Percentiles rank a stretch among this genome's conserved stretches.
These are phyloP conservation scores for Dovyalis caffra DNA, from an alignment of 345 rosid genomes.

Conservation along the genomic window DNA sequence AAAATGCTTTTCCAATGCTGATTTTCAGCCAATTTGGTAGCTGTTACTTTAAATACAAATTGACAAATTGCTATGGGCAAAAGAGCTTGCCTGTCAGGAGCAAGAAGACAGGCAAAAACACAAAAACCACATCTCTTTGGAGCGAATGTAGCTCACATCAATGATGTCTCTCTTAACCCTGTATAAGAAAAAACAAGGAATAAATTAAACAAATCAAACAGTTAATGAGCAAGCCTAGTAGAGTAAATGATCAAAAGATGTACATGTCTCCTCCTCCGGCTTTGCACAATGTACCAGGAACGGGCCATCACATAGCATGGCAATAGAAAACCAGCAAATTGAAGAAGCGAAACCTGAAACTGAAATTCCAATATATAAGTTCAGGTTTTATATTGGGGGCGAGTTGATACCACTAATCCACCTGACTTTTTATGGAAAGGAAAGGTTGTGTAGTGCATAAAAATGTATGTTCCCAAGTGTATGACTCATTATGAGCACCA, in stretches of 20 bases:
- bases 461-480: not conserved
- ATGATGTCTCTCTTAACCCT: constrained; percentile 8
- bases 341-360: constrained; percentile 69
- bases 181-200: not conserved
- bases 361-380: constrained; percentile 10
- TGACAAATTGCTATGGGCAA: not conserved
- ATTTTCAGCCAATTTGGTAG: not conserved
- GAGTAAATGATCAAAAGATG: not conserved
- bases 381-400: not conserved
- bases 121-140: not conserved
- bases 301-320: constrained; percentile 62
- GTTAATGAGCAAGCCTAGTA: not conserved
- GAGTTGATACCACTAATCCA: not conserved
- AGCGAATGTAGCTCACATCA: not conserved
- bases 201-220: not conserved
- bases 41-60: not conserved
- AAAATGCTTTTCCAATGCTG: not conserved
- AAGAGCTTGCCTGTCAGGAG: not conserved
- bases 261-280: constrained; percentile 54
- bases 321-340: constrained; percentile 55
- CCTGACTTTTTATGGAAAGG: not conserved
- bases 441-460: not conserved
- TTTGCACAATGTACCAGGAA: constrained; percentile 50
- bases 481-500: not conserved
- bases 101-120: not conserved